Conservation (phyloP, 202 grass and related monocot genomes). For the Zizania palustris region DNA sequence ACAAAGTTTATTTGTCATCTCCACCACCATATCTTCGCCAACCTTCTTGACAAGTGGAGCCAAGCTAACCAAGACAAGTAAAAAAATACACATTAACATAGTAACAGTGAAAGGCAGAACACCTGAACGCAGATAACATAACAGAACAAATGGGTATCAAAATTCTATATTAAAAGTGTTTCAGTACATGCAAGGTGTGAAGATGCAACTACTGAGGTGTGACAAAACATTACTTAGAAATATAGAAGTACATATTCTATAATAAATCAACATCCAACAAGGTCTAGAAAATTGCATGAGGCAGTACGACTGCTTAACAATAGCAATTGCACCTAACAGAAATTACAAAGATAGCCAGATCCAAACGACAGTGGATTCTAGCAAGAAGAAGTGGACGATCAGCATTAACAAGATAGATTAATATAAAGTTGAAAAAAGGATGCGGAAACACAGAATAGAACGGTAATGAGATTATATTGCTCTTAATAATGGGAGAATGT, state of each 20-base stretch:
- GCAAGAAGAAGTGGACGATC: background rate
- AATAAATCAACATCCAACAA: background rate
- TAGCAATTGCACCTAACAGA: background rate
- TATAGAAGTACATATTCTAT: background rate
- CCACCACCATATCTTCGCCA: constrained; percentile 84
- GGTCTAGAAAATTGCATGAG: background rate
- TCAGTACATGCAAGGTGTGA: background rate
- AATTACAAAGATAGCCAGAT: constrained; percentile 10
- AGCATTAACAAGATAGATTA: constrained; percentile 10
- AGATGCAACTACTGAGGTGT: constrained; percentile 5
- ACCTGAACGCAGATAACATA: background rate
- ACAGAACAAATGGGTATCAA: constrained; percentile 3
- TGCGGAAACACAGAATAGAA: background rate
- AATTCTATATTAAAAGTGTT: background rate
- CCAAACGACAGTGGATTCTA: background rate
- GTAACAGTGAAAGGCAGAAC: background rate
- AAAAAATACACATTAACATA: constrained; percentile 26
- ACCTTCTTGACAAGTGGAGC: constrained; percentile 95
- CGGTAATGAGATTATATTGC: background rate
- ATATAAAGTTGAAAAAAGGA: constrained; percentile 2
- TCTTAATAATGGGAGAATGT: background rate
- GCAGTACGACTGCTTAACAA: constrained; percentile 6
- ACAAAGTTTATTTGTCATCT: constrained; percentile 93
- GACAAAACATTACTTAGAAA: background rate
- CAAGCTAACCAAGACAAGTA: constrained; percentile 54